Evolutionary conservation across 2,329 filamentous ascomycete species (phyloP), one percentile per base, ranked within the genome.

Genomic region (Colletotrichum tropicale): DNA sequence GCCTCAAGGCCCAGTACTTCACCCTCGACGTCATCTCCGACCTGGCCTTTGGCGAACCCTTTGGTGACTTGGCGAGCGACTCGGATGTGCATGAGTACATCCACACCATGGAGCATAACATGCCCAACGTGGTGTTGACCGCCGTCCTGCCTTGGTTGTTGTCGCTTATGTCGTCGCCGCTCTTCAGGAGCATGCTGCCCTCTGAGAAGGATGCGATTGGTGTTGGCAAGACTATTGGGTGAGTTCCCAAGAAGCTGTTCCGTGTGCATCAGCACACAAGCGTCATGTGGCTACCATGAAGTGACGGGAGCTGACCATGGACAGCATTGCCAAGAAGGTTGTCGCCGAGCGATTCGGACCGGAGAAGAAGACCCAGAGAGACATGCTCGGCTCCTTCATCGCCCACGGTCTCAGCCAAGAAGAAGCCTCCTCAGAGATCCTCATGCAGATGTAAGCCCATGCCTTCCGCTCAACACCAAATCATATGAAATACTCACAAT

Each of bases 21-120:
- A 90, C 89, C 0, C 80, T 91, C 0, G 90, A 91, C 73, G 87
- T 91, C 28, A 89, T 91, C 67, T 89, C 87, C 13, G 85, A 86
- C 24, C 75, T 91, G 12, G 88, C 88, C 2, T 87, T 90, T 58
- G 89, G 88, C 15, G 79, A 86, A 43, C 81, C 85, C 0, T 89
- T 90, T 75, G 88, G 88, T 7, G 88, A 86, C 77, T 72, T 90
- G 3, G 83, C 84, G 32, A 81, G 82, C 6, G 86, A 90, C 76
- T 82, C 84, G 6, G 88, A 90, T 72, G 83, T 87, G 0, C 87
- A 88, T 70, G 84, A 84, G 32, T 90, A 89, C 76, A 86, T 89
- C 36, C 79, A 83, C 69, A 87, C 87, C 5, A 85, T 86, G 0
- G 83, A 87, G 58, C 80, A 85, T 34, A 85, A 84, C n/a, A 78